Base-by-base conservation (phyloP, 2,329 filamentous ascomycete genomes). In the Blastomyces gilchristii region DNA sequence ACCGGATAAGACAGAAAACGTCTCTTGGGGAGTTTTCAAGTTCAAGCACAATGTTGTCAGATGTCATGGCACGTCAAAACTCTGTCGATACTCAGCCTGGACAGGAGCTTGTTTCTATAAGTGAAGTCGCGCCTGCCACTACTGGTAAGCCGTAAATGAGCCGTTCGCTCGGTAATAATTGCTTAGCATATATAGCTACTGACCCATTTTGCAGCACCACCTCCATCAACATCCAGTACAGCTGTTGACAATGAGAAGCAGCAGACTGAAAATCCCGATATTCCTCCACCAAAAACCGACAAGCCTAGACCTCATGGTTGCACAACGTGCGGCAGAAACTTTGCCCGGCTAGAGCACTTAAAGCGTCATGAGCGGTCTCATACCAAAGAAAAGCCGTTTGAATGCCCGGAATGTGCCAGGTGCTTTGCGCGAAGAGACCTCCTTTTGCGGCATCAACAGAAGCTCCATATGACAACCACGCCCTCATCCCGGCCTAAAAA, bases 361-460 rank as follows among this genome's bases (percentile, higher is more conserved):
- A 99, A 99, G 80, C 88, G 94, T 65, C 94, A 99, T 77, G 94
- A 97, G 78, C 86, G 94, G 66, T 96, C 91, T n/a, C 92, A 97
- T 74, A 97, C 92, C 54, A 97, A 99, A 76, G 92, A 99, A 79
- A 99, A 99, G 81, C 94, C 94, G 0, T 99, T 99, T 71, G 91
- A 97, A 77, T 99, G 94, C 71, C 90, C 91, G 37, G 91, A 97
- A 75, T 99, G 94, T 77, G 84, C 90, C 47, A 82, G 94, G 77
- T 97, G 94, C 78, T 99, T 99, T 77, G 94, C 94, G 65, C 86
- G 94, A 65, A 86, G 94, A 68, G 94, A 99, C 76, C 78, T 99
- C 68, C 83, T 99, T 62, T 80, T 99, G 68, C 86, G 94, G 64
- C 94, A 99, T 77, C 94, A 99, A 82, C 94, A 99, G 81, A 99